These are phyloP conservation scores for Tausonia pullulans DNA, from an alignment of 1,284 basidiomycete genomes.

Conservation along the genomic window DNA sequence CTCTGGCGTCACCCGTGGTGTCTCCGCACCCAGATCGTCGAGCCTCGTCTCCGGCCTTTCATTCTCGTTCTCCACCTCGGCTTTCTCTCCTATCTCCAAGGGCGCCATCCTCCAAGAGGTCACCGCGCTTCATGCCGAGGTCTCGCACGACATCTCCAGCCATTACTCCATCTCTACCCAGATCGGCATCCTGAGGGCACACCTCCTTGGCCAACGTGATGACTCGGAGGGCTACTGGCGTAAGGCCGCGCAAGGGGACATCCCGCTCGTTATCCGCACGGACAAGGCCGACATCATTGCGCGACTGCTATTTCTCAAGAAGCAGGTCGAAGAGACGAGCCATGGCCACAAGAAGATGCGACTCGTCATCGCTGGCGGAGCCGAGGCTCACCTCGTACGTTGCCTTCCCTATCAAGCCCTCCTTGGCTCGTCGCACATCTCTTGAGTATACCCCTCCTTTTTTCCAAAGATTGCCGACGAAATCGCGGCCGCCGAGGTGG, in stretches of 20 bases:
- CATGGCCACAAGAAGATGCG: background rate
- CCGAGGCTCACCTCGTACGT: conserved; percentile 13
- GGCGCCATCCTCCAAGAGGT: conserved; percentile 57
- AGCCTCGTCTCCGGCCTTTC: conserved; percentile 51
- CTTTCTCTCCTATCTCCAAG: conserved; percentile 49
- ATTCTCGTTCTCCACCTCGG: conserved; percentile 52
- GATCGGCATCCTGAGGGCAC: conserved; percentile 53
- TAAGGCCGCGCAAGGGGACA: conserved; percentile 44
- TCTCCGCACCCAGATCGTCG: conserved; percentile 27
- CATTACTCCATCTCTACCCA: conserved; percentile 48
- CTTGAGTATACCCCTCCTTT: background rate
- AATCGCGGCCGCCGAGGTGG: conserved; percentile 53
- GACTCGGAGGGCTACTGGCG: conserved; percentile 44
- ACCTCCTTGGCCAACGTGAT: conserved; percentile 46
- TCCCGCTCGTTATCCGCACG: conserved; percentile 59
- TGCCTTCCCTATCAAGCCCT: background rate
- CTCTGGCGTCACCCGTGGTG: conserved; percentile 43
- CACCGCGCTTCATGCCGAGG: conserved; percentile 57
- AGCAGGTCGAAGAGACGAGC: conserved; percentile 41
- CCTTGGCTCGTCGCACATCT: background rate
- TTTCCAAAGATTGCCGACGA: conserved; percentile 49
- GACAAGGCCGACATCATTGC: conserved; percentile 62
- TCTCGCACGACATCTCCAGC: conserved; percentile 40
- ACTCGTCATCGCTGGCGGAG: conserved; percentile 8
- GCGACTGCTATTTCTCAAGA: conserved; percentile 58